Percentiles rank a stretch among this genome's conserved stretches.
Evolutionary conservation across 306 rosid genomes (phyloP).

Genomic region (Trifolium pratense): DNA sequence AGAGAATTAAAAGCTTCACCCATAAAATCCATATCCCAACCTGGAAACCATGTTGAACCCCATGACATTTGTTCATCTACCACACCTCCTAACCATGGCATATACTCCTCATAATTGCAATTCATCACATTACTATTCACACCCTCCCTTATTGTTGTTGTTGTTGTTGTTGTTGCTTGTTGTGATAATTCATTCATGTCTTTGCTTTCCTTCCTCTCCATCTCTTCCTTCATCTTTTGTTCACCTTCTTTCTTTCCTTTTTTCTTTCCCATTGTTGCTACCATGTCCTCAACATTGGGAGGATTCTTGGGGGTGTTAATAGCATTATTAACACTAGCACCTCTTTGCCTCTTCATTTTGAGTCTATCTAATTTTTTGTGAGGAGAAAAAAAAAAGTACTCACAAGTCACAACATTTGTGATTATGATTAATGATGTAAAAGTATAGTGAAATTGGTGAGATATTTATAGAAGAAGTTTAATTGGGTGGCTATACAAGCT

Average conservation of each 20-base stretch:
- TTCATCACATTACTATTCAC: not conserved
- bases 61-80: slow-evolving; percentile 80
- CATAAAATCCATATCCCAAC: slow-evolving; percentile 65
- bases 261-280: slow-evolving; percentile 44
- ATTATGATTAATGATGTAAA: not conserved
- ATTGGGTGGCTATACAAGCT: not conserved
- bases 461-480: slow-evolving; percentile 29
- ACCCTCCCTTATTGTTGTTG: not conserved
- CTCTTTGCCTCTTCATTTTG: slow-evolving; percentile 65
- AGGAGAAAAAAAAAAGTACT: not conserved
- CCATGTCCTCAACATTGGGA: slow-evolving; percentile 44
- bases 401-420: not conserved
- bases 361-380: not conserved
- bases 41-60: slow-evolving; percentile 65
- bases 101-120: slow-evolving; percentile 45
- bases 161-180: not conserved
- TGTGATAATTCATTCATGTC: not conserved
- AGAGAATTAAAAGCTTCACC: slow-evolving; percentile 48
- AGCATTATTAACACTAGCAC: slow-evolving; percentile 37
- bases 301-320: slow-evolving; percentile 9
- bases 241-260: slow-evolving; percentile 49
- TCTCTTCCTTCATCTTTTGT: slow-evolving; percentile 6
- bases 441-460: slow-evolving; percentile 14
- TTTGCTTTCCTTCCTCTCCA: slow-evolving; percentile 33
- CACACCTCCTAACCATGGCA: slow-evolving; percentile 48